A percentile compares a stretch with the other conserved stretches of the same genome.
These are phyloP conservation scores for Tylopilus intermedius DNA, from an alignment of 768 basidiomycete species.

Conservation along the genomic window DNA sequence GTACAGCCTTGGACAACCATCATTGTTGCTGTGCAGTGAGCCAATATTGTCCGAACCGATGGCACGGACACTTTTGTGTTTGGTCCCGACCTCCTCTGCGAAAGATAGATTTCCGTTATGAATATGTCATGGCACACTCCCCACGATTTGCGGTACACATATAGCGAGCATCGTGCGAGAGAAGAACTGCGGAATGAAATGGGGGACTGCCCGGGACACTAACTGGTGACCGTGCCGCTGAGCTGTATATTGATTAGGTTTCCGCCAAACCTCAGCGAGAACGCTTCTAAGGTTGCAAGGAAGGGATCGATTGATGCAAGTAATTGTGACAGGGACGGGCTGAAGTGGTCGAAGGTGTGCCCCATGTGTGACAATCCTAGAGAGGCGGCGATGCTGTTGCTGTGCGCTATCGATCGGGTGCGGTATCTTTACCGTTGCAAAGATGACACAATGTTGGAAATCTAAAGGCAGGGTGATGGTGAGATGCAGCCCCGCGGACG, in stretches of 20 bases:
- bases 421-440: constrained; percentile 1
- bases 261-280: constrained; percentile 1
- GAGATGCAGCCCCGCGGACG: constrained; percentile 1
- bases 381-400: constrained; percentile 14
- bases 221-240: constrained; percentile 11
- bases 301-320: constrained; percentile 1
- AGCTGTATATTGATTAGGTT: constrained; percentile 12
- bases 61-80: not conserved
- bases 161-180: constrained; percentile 3
- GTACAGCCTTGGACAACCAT: constrained; percentile 9
- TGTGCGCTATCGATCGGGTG: constrained; percentile 1
- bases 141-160: not conserved
- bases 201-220: constrained; percentile 1
- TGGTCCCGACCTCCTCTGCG: not conserved
- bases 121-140: not conserved
- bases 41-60: not conserved
- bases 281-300: not conserved
- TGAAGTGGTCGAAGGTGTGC: not conserved
- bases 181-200: not conserved
- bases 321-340: not conserved
- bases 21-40: constrained; percentile 6
- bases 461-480: not conserved
- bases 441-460: constrained; percentile 6
- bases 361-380: not conserved
- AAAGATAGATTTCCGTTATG: not conserved